Evolutionary conservation across 768 basidiomycete species (phyloP).

Genomic region (Dentipellis fragilis): DNA sequence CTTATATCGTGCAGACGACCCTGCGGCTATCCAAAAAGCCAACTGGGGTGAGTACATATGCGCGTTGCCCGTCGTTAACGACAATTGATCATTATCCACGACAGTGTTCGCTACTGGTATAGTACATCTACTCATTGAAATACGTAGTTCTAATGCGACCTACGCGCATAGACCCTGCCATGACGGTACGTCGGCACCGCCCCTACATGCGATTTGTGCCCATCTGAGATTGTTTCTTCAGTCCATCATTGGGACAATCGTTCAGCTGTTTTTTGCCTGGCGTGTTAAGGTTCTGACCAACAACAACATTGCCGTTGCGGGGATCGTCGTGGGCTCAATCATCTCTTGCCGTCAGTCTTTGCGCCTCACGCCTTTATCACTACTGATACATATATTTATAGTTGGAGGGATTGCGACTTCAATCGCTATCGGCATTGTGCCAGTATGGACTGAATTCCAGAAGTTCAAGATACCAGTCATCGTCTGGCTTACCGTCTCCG

Average conservation of each 20-base stretch:
- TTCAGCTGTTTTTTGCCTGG: constrained; percentile 10
- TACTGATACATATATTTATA: not conserved
- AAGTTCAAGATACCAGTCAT: constrained; percentile 11
- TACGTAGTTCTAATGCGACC: not conserved
- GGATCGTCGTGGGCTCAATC: constrained; percentile 1
- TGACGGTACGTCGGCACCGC: constrained; percentile 1
- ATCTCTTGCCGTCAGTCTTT: constrained; percentile 2
- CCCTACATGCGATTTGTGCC: not conserved
- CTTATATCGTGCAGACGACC: not conserved
- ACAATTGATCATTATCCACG: not conserved
- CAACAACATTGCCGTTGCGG: not conserved
- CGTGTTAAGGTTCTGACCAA: constrained; percentile 4
- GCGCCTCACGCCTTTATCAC: not conserved
- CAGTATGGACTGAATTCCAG: constrained; percentile 9
- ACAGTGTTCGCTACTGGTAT: constrained; percentile 5
- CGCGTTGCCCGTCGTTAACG: not conserved
- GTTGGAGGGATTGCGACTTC: constrained; percentile 14
- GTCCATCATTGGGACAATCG: constrained; percentile 4
- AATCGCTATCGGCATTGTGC: constrained; percentile 11
- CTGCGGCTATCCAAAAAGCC: constrained; percentile 2
- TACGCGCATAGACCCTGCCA: constrained; percentile 3
- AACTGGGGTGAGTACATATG: constrained; percentile 2
- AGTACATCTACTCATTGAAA: not conserved
- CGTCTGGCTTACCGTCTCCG: constrained; percentile 13
- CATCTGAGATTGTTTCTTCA: not conserved